Evolutionary conservation across 441 rosid genomes (phyloP).

Genomic region (Jatropha podagrica): DNA sequence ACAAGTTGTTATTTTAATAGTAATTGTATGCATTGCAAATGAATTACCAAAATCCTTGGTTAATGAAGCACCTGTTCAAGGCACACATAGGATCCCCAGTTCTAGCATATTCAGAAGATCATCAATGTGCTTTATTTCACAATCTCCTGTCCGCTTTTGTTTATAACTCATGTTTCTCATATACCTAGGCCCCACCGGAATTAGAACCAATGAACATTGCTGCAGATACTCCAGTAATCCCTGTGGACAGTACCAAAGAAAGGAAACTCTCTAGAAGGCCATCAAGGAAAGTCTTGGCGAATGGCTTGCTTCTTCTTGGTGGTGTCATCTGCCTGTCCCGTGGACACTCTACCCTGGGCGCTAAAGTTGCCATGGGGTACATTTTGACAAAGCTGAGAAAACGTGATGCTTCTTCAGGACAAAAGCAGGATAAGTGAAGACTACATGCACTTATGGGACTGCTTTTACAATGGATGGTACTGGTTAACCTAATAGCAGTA

Average conservation of each 20-base stretch:
- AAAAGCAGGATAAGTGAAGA: slow-evolving; percentile 34
- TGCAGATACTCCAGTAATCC: slow-evolving; percentile 23
- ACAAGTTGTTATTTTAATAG: not conserved
- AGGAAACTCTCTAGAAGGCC: slow-evolving; percentile 53
- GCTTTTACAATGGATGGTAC: not conserved
- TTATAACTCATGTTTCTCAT: not conserved
- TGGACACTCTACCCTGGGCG: slow-evolving; percentile 76
- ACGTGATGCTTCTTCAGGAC: slow-evolving; percentile 42
- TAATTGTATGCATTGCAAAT: not conserved
- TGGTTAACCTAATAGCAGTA: slow-evolving; percentile 4
- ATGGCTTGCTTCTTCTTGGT: slow-evolving; percentile 71
- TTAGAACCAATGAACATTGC: slow-evolving; percentile 34
- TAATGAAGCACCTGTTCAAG: not conserved
- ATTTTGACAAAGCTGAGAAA: slow-evolving; percentile 75
- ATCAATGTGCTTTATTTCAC: not conserved
- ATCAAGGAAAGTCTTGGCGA: slow-evolving; percentile 60
- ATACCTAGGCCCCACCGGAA: slow-evolving; percentile 55
- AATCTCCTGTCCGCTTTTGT: not conserved
- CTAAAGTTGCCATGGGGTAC: slow-evolving; percentile 78
- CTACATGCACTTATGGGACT: not conserved
- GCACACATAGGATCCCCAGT: no score
- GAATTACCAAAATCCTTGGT: not conserved
- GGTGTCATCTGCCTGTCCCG: slow-evolving; percentile 75
- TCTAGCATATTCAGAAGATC: not conserved
- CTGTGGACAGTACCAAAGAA: slow-evolving; percentile 28